Conservation (phyloP, 257 asterid genomes). For the Voacanga thouarsii region DNA sequence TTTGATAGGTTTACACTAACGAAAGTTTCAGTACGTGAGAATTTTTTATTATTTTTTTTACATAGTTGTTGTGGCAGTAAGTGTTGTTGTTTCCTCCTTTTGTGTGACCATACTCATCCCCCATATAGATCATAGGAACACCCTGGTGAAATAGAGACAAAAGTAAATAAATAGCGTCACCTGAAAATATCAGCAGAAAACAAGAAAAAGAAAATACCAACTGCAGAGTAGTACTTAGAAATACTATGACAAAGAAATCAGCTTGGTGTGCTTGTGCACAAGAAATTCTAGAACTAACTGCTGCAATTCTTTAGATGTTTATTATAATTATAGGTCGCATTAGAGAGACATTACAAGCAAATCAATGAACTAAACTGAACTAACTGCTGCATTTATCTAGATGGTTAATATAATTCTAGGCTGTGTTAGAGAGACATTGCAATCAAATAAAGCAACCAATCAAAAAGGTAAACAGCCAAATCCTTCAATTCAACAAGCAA, state of each 20-base stretch:
- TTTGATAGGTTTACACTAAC: background rate
- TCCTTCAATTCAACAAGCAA: background rate
- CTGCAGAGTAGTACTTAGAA: background rate
- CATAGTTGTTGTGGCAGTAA: constrained; percentile 89
- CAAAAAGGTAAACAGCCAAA: background rate
- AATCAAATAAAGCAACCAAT: constrained; percentile 3
- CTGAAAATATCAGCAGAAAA: background rate
- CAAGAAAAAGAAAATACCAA: background rate
- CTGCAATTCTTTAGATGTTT: background rate
- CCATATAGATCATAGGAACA: constrained; percentile 95
- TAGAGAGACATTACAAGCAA: background rate
- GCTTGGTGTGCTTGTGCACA: background rate
- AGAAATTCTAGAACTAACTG: constrained; percentile 6
- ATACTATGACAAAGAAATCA: background rate
- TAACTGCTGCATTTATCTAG: background rate
- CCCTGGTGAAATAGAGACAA: constrained; percentile 52
- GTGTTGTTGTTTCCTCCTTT: constrained; percentile 99
- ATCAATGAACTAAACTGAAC: background rate
- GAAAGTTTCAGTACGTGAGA: background rate
- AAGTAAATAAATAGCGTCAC: background rate
- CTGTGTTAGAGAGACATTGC: background rate
- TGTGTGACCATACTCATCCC: constrained; percentile 96
- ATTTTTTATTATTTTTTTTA: constrained; percentile 35
- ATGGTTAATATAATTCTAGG: background rate
- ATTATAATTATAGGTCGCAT: background rate